Percentiles rank a stretch among this genome's conserved stretches.
Conservation (phyloP, 2,329 filamentous ascomycete genomes). For the Verticillium klebahnii region DNA sequence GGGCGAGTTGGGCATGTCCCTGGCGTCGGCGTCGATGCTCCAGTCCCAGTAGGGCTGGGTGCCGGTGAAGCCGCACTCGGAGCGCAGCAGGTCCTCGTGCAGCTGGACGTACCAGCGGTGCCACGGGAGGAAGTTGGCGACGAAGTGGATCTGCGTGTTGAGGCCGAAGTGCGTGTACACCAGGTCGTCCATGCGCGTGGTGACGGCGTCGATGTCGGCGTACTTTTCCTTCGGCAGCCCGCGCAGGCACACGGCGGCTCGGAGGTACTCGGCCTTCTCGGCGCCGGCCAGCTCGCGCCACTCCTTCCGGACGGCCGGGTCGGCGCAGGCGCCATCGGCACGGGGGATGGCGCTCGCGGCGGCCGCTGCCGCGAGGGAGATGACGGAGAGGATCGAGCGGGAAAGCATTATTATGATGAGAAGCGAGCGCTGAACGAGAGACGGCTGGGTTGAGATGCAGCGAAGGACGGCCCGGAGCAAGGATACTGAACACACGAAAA, state of each 20-base stretch:
- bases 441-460: too few relatives aligned
- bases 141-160: conserved; percentile 13
- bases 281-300: conserved; percentile 13
- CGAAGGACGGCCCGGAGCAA: too few relatives aligned
- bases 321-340: conserved; percentile 7
- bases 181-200: conserved; percentile 14
- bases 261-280: conserved; percentile 14
- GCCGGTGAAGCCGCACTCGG: conserved; percentile 24
- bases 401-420: conserved; percentile 3
- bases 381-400: neutral
- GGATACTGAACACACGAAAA: too few relatives aligned
- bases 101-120: conserved; percentile 25
- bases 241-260: conserved; percentile 12
- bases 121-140: conserved; percentile 28
- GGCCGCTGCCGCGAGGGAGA: conserved; percentile 1
- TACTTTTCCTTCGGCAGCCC: conserved; percentile 11
- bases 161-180: conserved; percentile 13
- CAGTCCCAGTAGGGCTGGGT: conserved; percentile 28
- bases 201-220: conserved; percentile 8
- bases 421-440: too few relatives aligned
- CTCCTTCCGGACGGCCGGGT: conserved; percentile 12
- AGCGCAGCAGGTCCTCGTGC: conserved; percentile 23
- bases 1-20: conserved; percentile 14
- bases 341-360: conserved; percentile 4
- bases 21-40: conserved; percentile 17